These are phyloP conservation scores for Hyphopichia pseudoburtonii DNA, from an alignment of 1,139 yeast genomes.

Conservation along the genomic window DNA sequence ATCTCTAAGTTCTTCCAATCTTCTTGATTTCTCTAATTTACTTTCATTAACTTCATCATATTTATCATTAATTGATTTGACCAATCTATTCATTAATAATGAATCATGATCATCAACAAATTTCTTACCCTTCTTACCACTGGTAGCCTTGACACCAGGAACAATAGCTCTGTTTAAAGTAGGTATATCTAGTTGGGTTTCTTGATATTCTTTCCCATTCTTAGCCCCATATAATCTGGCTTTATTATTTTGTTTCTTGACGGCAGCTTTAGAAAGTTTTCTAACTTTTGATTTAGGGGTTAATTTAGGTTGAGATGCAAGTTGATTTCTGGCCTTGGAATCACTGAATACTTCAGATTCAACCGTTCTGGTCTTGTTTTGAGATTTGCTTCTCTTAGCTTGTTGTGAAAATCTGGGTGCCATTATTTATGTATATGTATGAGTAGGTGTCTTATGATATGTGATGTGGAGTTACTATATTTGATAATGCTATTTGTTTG, in stretches of 20 bases:
- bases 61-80: constrained; percentile 78
- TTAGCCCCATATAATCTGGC: constrained; percentile 69
- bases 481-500: too few relatives aligned
- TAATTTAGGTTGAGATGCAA: constrained; percentile 60
- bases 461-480: not conserved
- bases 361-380: constrained; percentile 55
- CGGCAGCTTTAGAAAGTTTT: constrained; percentile 50
- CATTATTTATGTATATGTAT: constrained; percentile 22
- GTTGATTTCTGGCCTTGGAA: constrained; percentile 61
- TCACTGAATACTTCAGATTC: constrained; percentile 69
- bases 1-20: constrained; percentile 87
- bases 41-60: constrained; percentile 83
- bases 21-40: constrained; percentile 83
- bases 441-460: not conserved
- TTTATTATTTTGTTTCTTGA: constrained; percentile 65
- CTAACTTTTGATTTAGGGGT: constrained; percentile 59
- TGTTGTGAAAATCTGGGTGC: constrained; percentile 60
- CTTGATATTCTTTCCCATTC: constrained; percentile 66
- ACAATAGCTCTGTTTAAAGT: constrained; percentile 75
- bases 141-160: constrained; percentile 76
- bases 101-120: constrained; percentile 76
- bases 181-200: constrained; percentile 78
- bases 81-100: constrained; percentile 62
- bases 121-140: constrained; percentile 92
- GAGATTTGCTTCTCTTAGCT: constrained; percentile 53